Evolutionary conservation across 2,329 filamentous ascomycete genomes (phyloP).

Genomic region (Phialocephala sp.): DNA sequence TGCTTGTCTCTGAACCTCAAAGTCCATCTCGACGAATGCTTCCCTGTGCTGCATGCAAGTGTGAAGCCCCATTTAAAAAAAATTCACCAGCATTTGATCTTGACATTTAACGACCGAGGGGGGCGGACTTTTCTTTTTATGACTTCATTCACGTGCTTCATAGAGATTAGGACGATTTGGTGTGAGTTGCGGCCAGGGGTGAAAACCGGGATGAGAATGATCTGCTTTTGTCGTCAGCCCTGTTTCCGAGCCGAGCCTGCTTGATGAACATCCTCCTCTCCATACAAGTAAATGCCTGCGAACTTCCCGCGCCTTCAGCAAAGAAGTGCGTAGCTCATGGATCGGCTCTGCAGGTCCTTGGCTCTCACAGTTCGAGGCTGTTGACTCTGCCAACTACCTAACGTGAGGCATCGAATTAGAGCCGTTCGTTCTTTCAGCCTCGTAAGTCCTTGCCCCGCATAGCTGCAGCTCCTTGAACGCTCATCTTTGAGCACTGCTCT

Average conservation of each 20-base stretch:
- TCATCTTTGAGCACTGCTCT: neutral
- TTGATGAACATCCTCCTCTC: neutral
- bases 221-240: neutral
- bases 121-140: neutral
- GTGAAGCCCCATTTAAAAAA: too few relatives aligned
- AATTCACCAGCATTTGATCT: too few relatives aligned
- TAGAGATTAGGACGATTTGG: neutral
- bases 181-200: neutral
- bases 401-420: neutral
- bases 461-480: constrained; percentile 7
- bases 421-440: constrained; percentile 22
- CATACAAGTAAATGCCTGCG: neutral
- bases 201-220: neutral
- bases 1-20: neutral
- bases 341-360: neutral
- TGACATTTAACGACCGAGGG: too few relatives aligned
- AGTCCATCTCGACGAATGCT: neutral
- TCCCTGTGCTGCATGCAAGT: neutral
- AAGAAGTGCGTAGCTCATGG: neutral
- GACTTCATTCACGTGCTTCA: constrained; percentile 4
- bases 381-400: neutral
- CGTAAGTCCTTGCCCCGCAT: constrained; percentile 23
- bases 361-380: neutral
- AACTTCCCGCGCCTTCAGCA: neutral
- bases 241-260: constrained; percentile 3